Evolutionary conservation across 1,139 yeast species (phyloP), one percentile per base, ranked within the genome.

Genomic region (Magnusiomyces sp.): DNA sequence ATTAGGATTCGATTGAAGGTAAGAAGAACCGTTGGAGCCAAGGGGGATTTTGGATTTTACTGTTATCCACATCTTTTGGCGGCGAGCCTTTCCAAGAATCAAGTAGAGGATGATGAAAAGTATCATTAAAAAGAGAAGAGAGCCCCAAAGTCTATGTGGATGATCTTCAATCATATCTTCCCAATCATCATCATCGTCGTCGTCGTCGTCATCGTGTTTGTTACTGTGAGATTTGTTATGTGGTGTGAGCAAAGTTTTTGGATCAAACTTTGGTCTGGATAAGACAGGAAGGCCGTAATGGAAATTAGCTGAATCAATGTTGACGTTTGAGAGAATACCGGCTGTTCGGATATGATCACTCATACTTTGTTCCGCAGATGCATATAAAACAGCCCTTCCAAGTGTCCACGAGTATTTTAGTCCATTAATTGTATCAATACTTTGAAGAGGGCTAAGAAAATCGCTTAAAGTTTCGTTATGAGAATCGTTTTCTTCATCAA

Each of bases 351-450:
- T 27, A 9, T 20, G 27, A 32, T 19, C 16, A 5, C 38, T 36
- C 17, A 23, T 2, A 13, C 43, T 37, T 68, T 73, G 16, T 73
- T 74, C 36, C 76, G 75, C 27, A 10, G 74, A 66, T 0, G 74
- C 71, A 60, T 86, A 86, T 29, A 87, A 63, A 3, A 86, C 64
- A 2, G 94, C 95, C 48, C 90, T 71, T 1, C 95, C 95, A 45
- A 86, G 67, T 0, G 95, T 85, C 95, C 95, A 87, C 0, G 92
- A 78, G 54, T 84, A 82, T 39, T 81, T 79, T 1, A 77, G 71
- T 0, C 86, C 88, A 40, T 79, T 79, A 46, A 85, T 69, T 49
- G 74, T 71, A 54, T 83, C 85, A 17, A 81, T 80, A 19, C 84
- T 71, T 53, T 76, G 79, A 52, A 86, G 73, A 0, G 84, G 72